Conservation (phyloP, 768 basidiomycete genomes). For the Paxillus rubicundulus region DNA sequence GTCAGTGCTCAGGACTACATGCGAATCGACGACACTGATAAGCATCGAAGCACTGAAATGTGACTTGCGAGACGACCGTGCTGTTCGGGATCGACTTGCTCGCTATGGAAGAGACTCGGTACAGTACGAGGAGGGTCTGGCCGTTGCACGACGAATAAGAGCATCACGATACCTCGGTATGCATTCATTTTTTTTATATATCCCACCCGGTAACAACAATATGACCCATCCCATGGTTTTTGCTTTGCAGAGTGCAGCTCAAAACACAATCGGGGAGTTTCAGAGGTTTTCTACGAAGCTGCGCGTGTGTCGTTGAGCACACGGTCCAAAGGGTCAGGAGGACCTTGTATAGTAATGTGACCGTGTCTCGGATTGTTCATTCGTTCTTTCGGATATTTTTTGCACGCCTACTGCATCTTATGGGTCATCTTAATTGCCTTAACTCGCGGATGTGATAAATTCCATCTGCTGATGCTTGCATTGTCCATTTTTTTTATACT, state of each 20-base stretch:
- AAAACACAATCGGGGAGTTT: constrained; percentile 93
- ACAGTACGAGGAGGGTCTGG: constrained; percentile 89
- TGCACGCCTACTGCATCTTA: constrained; percentile 13
- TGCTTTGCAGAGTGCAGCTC: constrained; percentile 82
- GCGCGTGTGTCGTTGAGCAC: constrained; percentile 81
- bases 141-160: constrained; percentile 86
- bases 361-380: neutral
- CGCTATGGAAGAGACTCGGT: constrained; percentile 70
- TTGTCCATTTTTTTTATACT: neutral
- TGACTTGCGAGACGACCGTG: constrained; percentile 84
- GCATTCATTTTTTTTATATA: constrained; percentile 28
- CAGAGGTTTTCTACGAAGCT: constrained; percentile 91
- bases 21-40: constrained; percentile 9
- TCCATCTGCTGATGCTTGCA: neutral
- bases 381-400: constrained; percentile 6
- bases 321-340: constrained; percentile 61
- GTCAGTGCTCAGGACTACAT: constrained; percentile 44
- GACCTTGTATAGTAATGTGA: constrained; percentile 63
- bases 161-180: constrained; percentile 89
- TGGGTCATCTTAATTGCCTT: constrained; percentile 20
- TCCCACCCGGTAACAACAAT: no score
- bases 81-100: constrained; percentile 67
- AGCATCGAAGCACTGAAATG: constrained; percentile 79
- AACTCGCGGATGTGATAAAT: neutral
- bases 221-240: neutral